Conservation (phyloP, 768 basidiomycete species). For the Artomyces pyxidatus region DNA sequence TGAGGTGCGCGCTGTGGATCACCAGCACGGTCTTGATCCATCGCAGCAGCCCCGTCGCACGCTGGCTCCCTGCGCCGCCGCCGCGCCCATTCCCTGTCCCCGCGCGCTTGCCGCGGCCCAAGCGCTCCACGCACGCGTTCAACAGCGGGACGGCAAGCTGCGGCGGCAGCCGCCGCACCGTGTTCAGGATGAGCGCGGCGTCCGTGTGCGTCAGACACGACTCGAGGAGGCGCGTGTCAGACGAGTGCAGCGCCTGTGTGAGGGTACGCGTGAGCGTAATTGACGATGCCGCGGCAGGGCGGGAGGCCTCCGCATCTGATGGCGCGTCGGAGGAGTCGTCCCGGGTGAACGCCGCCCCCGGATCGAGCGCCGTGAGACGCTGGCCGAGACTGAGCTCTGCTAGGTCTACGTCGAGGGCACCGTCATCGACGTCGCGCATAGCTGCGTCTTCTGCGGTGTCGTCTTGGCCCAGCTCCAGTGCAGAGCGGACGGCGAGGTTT, state of each 20-base stretch:
- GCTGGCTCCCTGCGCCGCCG: conserved; percentile 71
- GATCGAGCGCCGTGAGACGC: conserved; percentile 68
- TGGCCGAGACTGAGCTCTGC: conserved; percentile 92
- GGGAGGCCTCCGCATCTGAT: conserved; percentile 12
- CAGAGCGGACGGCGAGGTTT: conserved; percentile 56
- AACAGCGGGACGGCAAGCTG: conserved; percentile 82
- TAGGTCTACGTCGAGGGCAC: conserved; percentile 71
- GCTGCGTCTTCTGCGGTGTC: conserved; percentile 40
- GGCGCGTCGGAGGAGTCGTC: conserved; percentile 41
- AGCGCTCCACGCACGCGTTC: conserved; percentile 79
- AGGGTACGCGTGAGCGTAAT: conserved; percentile 89
- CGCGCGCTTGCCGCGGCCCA: conserved; percentile 67
- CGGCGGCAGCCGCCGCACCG: conserved; percentile 78
- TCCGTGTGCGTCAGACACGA: conserved; percentile 83
- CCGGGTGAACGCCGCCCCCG: conserved; percentile 31
- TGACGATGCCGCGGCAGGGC: conserved; percentile 45
- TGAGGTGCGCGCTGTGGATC: conserved; percentile 83
- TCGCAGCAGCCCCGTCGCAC: conserved; percentile 56
- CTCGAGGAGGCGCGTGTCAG: conserved; percentile 81
- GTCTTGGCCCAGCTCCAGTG: conserved; percentile 55
- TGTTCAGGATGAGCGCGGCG: conserved; percentile 72
- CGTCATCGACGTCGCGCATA: conserved; percentile 47
- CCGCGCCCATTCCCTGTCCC: conserved; percentile 72
- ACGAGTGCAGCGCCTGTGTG: conserved; percentile 93
- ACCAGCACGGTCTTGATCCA: conserved; percentile 82